These are phyloP conservation scores for Juglanconis sp. DNA, from an alignment of 2,329 filamentous ascomycete species.

Conservation along the genomic window DNA sequence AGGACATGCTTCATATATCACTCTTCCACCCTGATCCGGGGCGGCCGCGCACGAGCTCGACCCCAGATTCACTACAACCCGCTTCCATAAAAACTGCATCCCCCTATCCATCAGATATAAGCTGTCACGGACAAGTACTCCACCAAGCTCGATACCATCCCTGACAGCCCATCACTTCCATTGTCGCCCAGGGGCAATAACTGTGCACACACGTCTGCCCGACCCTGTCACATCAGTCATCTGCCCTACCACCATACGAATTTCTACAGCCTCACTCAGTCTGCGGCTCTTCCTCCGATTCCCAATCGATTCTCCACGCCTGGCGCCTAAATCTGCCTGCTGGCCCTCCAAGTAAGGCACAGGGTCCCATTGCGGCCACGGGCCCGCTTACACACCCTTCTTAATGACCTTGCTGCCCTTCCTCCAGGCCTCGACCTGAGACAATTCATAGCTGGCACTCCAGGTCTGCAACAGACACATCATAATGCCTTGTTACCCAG, in stretches of 20 bases:
- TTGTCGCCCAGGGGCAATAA: neutral
- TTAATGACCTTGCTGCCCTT: neutral
- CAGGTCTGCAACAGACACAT: neutral
- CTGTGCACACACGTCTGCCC: slow-evolving; percentile 2
- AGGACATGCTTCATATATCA: slow-evolving; percentile 1
- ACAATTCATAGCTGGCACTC: neutral
- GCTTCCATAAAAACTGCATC: neutral
- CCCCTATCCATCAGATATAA: neutral
- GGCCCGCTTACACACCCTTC: neutral
- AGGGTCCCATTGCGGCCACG: slow-evolving; percentile 4
- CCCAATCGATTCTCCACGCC: slow-evolving; percentile 2
- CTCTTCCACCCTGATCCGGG: slow-evolving; percentile 4
- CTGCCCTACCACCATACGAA: slow-evolving; percentile 3
- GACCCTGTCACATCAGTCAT: slow-evolving; percentile 9
- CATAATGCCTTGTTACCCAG: slow-evolving; percentile 14
- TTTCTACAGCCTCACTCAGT: slow-evolving; percentile 11
- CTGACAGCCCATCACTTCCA: slow-evolving; percentile 6
- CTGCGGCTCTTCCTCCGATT: neutral
- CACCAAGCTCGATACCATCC: slow-evolving; percentile 5
- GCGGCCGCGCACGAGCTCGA: neutral
- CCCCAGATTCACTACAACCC: neutral
- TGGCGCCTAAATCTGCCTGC: slow-evolving; percentile 6
- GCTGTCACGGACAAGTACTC: slow-evolving; percentile 3
- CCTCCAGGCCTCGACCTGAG: neutral
- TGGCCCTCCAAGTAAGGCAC: slow-evolving; percentile 9